Percentiles rank a stretch among this genome's conserved stretches.
Conservation (phyloP, 2,329 filamentous ascomycete genomes). For the Clonostachys rosea region DNA sequence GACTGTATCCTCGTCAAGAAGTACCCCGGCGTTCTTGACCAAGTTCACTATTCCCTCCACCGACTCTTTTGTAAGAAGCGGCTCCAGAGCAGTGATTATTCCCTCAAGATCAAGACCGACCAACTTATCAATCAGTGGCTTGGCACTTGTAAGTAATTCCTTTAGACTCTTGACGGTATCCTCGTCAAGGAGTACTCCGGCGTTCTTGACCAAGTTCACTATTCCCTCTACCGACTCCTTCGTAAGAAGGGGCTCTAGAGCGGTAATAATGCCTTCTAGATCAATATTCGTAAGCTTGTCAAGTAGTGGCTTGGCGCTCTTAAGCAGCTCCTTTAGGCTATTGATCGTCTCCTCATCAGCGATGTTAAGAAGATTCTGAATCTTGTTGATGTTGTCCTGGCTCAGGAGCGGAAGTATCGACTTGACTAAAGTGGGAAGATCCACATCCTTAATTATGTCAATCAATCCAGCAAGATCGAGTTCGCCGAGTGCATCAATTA, state of each 20-base stretch:
- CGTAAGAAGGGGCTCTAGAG: slow-evolving; percentile 16
- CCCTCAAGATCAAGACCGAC: slow-evolving; percentile 21
- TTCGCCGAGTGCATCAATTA: slow-evolving; percentile 18
- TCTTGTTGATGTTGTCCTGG: slow-evolving; percentile 19
- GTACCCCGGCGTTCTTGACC: slow-evolving; percentile 13
- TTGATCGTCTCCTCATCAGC: slow-evolving; percentile 22
- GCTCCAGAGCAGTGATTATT: slow-evolving; percentile 18
- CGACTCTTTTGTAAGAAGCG: slow-evolving; percentile 16
- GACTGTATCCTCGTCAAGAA: slow-evolving; percentile 13
- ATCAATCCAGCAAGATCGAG: slow-evolving; percentile 25
- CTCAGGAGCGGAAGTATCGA: slow-evolving; percentile 18
- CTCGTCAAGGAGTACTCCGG: slow-evolving; percentile 14
- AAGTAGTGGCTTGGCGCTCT: slow-evolving; percentile 20
- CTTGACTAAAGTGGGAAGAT: slow-evolving; percentile 19
- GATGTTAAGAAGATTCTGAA: slow-evolving; percentile 25
- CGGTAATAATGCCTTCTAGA: slow-evolving; percentile 17
- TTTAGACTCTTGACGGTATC: slow-evolving; percentile 12
- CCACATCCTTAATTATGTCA: slow-evolving; percentile 18
- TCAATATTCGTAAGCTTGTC: slow-evolving; percentile 18
- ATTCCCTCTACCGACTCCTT: slow-evolving; percentile 15
- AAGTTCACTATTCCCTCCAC: slow-evolving; percentile 15
- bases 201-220: slow-evolving; percentile 19
- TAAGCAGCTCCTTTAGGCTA: slow-evolving; percentile 23
- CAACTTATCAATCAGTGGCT: slow-evolving; percentile 22
- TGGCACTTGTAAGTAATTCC: slow-evolving; percentile 12